Base-by-base conservation (phyloP, 2,329 filamentous ascomycete species). In the Ophiocordyceps sinensis region DNA sequence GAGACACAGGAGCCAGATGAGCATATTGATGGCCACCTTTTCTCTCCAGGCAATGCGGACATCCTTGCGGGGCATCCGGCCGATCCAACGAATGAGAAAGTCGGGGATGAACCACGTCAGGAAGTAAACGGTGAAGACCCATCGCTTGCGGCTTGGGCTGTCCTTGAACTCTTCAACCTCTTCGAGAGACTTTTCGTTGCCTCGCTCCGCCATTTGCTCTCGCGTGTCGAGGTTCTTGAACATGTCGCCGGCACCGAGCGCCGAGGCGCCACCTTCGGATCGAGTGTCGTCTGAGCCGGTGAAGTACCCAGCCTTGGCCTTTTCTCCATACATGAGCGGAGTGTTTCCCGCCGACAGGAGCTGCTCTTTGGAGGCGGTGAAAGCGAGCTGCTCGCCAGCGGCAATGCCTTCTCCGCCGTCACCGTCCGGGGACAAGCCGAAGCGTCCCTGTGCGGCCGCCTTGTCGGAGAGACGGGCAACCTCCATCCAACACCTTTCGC, bases 221-320 rank as follows among this genome's bases (percentile, higher is more conserved):
- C 86, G 77, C 7, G 89, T 95, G 51, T 96, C 89, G 8, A 96
- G 71, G 53, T 95, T 94, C 55, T 87, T 85, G 71, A 98, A 98
- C 89, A 98, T 94, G 58, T 98, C 91, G 8, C 91, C 88, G 41
- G 76, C 84, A 38, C 88, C 84, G 56, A 94, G 82, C 6, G 85
- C 87, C n/a, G 89, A 95, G 2, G 74, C 82, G 4, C 88, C 89
- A 8, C 89, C 88, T 40, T 98, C 91, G 28, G 91, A 96, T 36
- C 87, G 85, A 8, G 79, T 70, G 56, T 98, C 91, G 43, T 94
- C 87, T 44, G 63, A 68, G 41, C 82, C 82, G 40, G 82, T 82
- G 52, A 95, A 95, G 57, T 94, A 95, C 19, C 79, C 82, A 2
- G 73, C 79, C 45, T 79, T 75, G 44, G 73, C 72, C 58, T 87